Base-by-base conservation (phyloP, 2,329 filamentous ascomycete genomes). In the Macrophomina pseudophaseolina region DNA sequence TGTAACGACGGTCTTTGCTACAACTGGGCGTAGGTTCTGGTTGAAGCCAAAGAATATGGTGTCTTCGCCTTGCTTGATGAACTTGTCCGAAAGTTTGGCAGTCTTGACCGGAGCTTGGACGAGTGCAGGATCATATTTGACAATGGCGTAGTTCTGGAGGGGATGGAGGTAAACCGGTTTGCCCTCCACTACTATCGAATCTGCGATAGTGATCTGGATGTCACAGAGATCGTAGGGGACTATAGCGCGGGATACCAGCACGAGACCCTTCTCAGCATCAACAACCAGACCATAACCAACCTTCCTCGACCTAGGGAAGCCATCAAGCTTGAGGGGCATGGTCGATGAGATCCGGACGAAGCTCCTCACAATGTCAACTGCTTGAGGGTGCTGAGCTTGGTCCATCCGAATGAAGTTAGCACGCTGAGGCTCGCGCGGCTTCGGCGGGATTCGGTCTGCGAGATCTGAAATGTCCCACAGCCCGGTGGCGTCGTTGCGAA, bases 11-110 rank as follows among this genome's bases (percentile, higher is more conserved):
- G 95, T 98, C 72, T 97, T 93, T 5, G 93, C 92, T 72, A 97
- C 92, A 4, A 98, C 94, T 48, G 97, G 92, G 42, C 94, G 89
- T 68, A 94, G 90, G 71, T 97, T 98, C 71, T 96, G 90, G 76
- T 99, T 99, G 82, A 97, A 96, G n/a, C 95, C 96, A 69, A 99
- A 91, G 80, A 99, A 99, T 71, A 97, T 94, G 0, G 94, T 97
- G 66, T 94, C 91, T 58, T 94, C 92, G 42, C 95, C 95, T 81
- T 98, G 95, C 62, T 93, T 94, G 76, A 98, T 93, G 72, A 89
- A 88, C 66, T 92, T 88, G 5, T 85, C 88, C 74, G 93, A 93
- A 59, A 99, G 85, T 72, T 88, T 91, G 4, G 96, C 95, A 70
- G 91, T 94, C 82, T 94, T 88, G 12, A 99, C 94, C 0, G 95